Percentiles rank a stretch among this genome's conserved stretches.
Evolutionary conservation across 176 grass and related monocot genomes (phyloP).

Genomic region (Paspalum vaginatum): DNA sequence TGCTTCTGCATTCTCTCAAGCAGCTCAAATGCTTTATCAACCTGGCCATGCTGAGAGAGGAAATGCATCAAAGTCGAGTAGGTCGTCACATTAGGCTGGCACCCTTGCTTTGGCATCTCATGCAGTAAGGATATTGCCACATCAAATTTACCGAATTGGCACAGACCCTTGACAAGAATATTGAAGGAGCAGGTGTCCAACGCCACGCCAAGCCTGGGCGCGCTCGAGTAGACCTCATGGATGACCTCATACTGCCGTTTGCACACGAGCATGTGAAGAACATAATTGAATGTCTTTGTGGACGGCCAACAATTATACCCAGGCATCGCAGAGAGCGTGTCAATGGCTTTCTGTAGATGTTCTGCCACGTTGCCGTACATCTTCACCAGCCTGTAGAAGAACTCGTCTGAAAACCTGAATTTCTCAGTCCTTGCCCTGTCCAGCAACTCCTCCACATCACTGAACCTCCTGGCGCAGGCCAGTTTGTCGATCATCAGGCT

Average conservation of each 20-base stretch:
- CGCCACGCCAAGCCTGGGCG: constrained; percentile 54
- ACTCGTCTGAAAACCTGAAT: constrained; percentile 68
- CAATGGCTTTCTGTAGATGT: constrained; percentile 69
- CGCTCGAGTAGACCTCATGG: constrained; percentile 73
- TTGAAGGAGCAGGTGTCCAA: constrained; percentile 88
- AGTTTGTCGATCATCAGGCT: constrained; percentile 72
- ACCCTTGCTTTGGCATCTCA: constrained; percentile 88
- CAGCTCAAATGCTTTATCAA: constrained; percentile 65
- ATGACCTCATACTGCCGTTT: constrained; percentile 68
- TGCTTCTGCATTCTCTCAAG: constrained; percentile 61
- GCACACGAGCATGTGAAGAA: constrained; percentile 90
- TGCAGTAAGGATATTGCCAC: constrained; percentile 63
- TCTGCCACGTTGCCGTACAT: constrained; percentile 89
- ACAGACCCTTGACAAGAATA: constrained; percentile 82
- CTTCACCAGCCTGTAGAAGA: constrained; percentile 84
- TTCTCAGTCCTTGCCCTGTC: constrained; percentile 55
- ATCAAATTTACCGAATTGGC: constrained; percentile 57
- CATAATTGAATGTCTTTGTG: constrained; percentile 87
- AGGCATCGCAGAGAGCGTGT: constrained; percentile 68
- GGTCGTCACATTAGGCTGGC: constrained; percentile 61
- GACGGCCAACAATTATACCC: constrained; percentile 63
- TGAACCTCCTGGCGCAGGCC: constrained; percentile 60
- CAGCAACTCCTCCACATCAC: constrained; percentile 70
- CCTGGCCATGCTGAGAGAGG: constrained; percentile 48
- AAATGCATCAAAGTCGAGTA: constrained; percentile 84